Conservation (phyloP, 805 yeast species). For the Metschnikowia similis region DNA sequence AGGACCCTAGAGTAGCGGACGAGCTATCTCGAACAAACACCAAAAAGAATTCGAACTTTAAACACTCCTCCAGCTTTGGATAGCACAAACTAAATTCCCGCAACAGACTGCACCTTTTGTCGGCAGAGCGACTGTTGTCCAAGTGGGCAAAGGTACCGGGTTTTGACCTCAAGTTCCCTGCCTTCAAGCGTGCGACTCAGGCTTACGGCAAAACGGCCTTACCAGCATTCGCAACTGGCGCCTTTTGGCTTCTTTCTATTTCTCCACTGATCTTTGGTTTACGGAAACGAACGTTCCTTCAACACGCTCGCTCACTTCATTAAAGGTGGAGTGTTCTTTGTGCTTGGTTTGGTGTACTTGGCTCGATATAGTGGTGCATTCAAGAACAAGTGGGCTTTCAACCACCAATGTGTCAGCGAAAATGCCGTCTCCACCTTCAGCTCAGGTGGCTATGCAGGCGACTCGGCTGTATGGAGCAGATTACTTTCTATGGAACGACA, state of each 20-base stretch:
- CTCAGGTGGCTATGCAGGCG: constrained; percentile 38
- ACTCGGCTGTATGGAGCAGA: constrained; percentile 79
- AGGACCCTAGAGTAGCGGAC: no score
- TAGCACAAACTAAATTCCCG: no score
- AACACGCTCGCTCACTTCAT: constrained; percentile 91
- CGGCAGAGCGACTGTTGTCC: no score
- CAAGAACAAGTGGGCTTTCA: constrained; percentile 86
- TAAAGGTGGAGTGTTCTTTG: constrained; percentile 86
- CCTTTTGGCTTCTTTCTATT: constrained; percentile 54
- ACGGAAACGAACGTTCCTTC: constrained; percentile 67
- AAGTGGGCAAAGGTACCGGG: constrained; percentile 7
- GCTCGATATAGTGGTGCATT: constrained; percentile 87
- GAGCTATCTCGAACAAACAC: no score
- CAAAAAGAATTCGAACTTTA: no score
- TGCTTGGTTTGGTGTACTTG: constrained; percentile 72
- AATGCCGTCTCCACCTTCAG: constrained; percentile 29
- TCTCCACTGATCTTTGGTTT: constrained; percentile 56
- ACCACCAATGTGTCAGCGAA: constrained; percentile 29
- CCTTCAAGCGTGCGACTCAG: constrained; percentile 9
- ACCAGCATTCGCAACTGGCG: constrained; percentile 53
- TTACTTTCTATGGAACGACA: constrained; percentile 83
- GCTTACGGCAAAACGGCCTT: constrained; percentile 20
- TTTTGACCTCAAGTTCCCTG: constrained; percentile 12
- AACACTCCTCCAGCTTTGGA: no score
- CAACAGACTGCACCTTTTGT: no score